These are phyloP conservation scores for Pterothamnion heteromorphum DNA, from an alignment of 31 red algal species.

Conservation along the genomic window DNA sequence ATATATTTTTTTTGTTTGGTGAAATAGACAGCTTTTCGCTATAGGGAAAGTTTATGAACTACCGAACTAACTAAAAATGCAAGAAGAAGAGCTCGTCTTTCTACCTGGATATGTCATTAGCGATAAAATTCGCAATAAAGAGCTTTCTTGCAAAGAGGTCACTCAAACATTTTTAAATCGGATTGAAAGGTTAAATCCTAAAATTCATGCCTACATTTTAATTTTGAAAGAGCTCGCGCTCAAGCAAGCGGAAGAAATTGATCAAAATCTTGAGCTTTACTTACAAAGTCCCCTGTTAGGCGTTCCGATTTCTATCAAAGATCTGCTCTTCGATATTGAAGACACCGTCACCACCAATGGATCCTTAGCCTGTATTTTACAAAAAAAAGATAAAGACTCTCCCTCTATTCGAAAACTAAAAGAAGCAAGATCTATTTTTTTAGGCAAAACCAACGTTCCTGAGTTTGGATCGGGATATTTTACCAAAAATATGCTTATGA, in stretches of 20 bases:
- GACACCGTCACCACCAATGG: background rate
- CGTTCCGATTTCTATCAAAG: constrained; percentile 21
- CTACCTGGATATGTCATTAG: too few species aligned
- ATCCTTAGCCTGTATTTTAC: background rate
- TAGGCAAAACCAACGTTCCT: constrained; percentile 3
- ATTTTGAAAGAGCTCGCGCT: background rate
- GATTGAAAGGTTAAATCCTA: background rate
- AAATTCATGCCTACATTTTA: background rate
- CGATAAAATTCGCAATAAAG: too few species aligned
- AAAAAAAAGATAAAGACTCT: background rate
- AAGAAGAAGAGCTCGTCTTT: too few species aligned
- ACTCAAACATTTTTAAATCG: background rate
- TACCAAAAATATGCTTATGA: constrained; percentile 6
- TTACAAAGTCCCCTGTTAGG: background rate
- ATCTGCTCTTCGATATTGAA: background rate
- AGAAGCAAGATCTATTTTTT: background rate
- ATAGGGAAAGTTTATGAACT: too few species aligned
- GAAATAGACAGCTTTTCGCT: too few species aligned
- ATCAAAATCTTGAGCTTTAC: background rate
- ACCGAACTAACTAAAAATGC: too few species aligned
- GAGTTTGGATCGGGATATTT: background rate
- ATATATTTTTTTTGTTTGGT: too few species aligned
- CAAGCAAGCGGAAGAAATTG: background rate
- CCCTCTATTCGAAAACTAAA: background rate
- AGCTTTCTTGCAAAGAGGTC: too few species aligned